A percentile compares a stretch with the other conserved stretches of the same genome.
Conservation (phyloP, 164 flowering plant species). For the Kalanchoe fedtschenkoi region DNA sequence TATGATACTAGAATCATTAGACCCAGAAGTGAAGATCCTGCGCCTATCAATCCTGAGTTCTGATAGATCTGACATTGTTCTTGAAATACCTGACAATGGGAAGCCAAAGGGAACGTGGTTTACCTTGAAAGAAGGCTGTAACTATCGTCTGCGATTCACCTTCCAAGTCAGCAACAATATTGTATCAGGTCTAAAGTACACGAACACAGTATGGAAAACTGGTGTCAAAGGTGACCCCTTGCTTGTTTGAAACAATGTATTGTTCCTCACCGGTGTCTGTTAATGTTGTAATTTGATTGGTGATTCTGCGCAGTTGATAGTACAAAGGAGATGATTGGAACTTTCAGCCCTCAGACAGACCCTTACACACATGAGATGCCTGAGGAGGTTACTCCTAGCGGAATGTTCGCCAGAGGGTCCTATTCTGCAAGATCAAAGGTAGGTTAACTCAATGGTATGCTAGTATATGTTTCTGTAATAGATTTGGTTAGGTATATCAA, state of each 20-base stretch:
- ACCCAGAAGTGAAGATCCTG: constrained; percentile 51
- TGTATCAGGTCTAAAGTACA: constrained; percentile 53
- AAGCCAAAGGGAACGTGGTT: constrained; percentile 55
- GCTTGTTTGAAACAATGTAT: background rate
- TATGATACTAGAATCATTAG: constrained; percentile 34
- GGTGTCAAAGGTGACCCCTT: constrained; percentile 41
- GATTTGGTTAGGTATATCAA: background rate
- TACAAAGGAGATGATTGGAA: constrained; percentile 54
- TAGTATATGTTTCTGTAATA: background rate
- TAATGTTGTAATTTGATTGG: background rate
- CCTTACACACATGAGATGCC: constrained; percentile 50
- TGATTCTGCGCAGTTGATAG: constrained; percentile 35
- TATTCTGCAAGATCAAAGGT: constrained; percentile 48
- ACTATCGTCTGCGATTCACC: constrained; percentile 35
- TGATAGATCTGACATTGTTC: constrained; percentile 39
- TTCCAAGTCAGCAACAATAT: constrained; percentile 51
- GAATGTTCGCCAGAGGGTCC: constrained; percentile 56
- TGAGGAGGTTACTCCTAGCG: constrained; percentile 66
- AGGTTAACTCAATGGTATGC: constrained; percentile 23
- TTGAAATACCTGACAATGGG: constrained; percentile 41
- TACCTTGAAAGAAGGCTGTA: constrained; percentile 51
- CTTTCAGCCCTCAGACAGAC: constrained; percentile 57
- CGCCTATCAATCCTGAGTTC: constrained; percentile 46
- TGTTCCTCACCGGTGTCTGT: background rate
- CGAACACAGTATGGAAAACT: constrained; percentile 57